Conservation (phyloP, 2,329 filamentous ascomycete genomes). For the Cercospora beticola region DNA sequence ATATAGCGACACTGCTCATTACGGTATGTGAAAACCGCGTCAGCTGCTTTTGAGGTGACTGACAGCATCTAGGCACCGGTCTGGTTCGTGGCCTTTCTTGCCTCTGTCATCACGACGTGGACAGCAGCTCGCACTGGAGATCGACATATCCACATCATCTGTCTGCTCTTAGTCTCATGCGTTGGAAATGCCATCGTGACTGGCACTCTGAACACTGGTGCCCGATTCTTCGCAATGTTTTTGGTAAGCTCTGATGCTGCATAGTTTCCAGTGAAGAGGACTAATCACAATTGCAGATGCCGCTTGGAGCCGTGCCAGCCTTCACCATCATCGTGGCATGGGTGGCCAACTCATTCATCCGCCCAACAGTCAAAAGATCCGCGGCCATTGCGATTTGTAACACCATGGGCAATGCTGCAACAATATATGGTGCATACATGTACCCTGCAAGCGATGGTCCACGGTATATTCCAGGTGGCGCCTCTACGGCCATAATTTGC, state of each 20-base stretch:
- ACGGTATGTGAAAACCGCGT: not conserved
- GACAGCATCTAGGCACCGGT: slow-evolving; percentile 5
- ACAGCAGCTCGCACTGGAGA: slow-evolving; percentile 1
- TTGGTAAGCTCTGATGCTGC: not conserved
- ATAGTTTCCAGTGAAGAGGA: not conserved
- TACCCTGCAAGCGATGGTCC: slow-evolving; percentile 39
- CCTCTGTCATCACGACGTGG: slow-evolving; percentile 7
- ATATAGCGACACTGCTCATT: slow-evolving; percentile 4
- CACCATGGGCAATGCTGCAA: slow-evolving; percentile 39
- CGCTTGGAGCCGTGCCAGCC: slow-evolving; percentile 30
- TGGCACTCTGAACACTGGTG: slow-evolving; percentile 3
- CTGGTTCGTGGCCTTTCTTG: slow-evolving; percentile 8
- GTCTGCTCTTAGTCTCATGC: slow-evolving; percentile 3
- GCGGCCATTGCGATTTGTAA: slow-evolving; percentile 73
- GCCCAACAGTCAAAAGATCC: slow-evolving; percentile 69
- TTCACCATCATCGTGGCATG: slow-evolving; percentile 36
- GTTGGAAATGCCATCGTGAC: slow-evolving; percentile 6
- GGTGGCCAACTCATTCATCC: slow-evolving; percentile 30
- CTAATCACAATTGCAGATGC: slow-evolving; percentile 1
- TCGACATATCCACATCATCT: slow-evolving; percentile 6
- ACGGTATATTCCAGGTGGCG: slow-evolving; percentile 41
- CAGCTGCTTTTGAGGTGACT: not conserved
- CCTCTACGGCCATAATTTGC: slow-evolving; percentile 40
- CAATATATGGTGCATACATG: slow-evolving; percentile 39
- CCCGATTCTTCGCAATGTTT: slow-evolving; percentile 8